Evolutionary conservation across 2,329 filamentous ascomycete species (phyloP).

Genomic region (Penicillium sp.): DNA sequence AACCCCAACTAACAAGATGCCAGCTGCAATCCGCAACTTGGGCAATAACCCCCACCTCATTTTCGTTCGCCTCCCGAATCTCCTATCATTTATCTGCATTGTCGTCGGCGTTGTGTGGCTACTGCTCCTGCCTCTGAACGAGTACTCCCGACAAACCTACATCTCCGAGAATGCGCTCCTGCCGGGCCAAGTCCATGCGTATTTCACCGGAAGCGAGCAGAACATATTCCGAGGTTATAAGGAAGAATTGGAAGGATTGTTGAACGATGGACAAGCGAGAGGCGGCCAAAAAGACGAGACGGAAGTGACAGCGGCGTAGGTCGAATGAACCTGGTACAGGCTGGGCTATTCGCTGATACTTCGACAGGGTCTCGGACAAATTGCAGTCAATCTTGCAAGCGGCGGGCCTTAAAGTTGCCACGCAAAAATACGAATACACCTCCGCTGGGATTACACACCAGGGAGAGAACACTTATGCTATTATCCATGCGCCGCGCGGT

Average conservation of each 20-base stretch:
- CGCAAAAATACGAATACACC: slow-evolving; percentile 83
- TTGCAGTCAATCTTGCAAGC: slow-evolving; percentile 74
- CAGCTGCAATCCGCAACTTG: slow-evolving; percentile 51
- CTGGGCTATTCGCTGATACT: slow-evolving; percentile 20
- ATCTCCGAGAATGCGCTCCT: slow-evolving; percentile 96
- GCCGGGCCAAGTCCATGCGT: slow-evolving; percentile 95
- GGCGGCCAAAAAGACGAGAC: slow-evolving; percentile 25
- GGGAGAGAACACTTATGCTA: slow-evolving; percentile 90
- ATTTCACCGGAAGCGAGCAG: slow-evolving; percentile 95
- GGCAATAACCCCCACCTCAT: slow-evolving; percentile 79
- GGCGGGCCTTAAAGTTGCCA: slow-evolving; percentile 80
- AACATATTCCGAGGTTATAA: slow-evolving; percentile 89
- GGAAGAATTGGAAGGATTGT: slow-evolving; percentile 68
- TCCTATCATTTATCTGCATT: slow-evolving; percentile 82
- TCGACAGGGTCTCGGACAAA: slow-evolving; percentile 59
- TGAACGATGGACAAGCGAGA: slow-evolving; percentile 30
- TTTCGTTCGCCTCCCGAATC: slow-evolving; percentile 71
- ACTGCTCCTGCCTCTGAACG: slow-evolving; percentile 80
- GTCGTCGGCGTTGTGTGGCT: slow-evolving; percentile 86
- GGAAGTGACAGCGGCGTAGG: slow-evolving; percentile 33
- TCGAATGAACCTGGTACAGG: slow-evolving; percentile 6
- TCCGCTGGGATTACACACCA: slow-evolving; percentile 71
- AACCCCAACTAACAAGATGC: slow-evolving; percentile 18
- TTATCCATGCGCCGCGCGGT: slow-evolving; percentile 87
- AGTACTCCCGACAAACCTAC: slow-evolving; percentile 90